phyloP scores from a whole-genome alignment of 768 basidiomycete genomes.

The Gymnopilus junonius region DNA sequence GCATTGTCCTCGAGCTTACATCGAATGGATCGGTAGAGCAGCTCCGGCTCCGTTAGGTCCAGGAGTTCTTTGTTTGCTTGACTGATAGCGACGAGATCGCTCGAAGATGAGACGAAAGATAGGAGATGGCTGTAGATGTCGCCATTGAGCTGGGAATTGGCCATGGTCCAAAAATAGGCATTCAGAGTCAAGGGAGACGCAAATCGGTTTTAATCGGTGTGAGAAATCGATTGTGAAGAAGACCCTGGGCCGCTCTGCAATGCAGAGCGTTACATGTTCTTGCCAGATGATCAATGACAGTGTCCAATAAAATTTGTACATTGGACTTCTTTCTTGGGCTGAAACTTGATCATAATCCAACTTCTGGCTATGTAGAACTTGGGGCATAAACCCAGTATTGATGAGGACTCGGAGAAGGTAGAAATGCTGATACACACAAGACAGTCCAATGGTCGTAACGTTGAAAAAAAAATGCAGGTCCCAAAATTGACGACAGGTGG shows the following conservation, averaged over 20 bases:
- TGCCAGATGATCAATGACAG: too few relatives aligned
- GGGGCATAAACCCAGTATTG: too few relatives aligned
- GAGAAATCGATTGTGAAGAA: neutral
- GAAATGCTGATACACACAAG: too few relatives aligned
- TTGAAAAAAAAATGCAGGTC: too few relatives aligned
- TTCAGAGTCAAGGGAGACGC: neutral
- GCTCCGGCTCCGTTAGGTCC: conserved; percentile 11
- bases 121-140: conserved; percentile 8
- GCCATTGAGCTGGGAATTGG: neutral
- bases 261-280: neutral
- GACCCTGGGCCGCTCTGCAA: neutral
- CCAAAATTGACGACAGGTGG: too few relatives aligned
- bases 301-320: too few relatives aligned
- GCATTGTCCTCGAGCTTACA: conserved; percentile 21
- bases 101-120: conserved; percentile 13
- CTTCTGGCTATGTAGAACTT: too few relatives aligned
- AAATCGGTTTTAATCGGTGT: neutral
- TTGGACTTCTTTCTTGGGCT: too few relatives aligned
- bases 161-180: neutral
- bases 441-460: too few relatives aligned
- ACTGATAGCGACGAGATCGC: conserved; percentile 14
- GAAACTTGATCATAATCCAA: too few relatives aligned
- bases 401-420: too few relatives aligned
- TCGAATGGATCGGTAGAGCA: conserved; percentile 17
- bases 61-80: conserved; percentile 15